Percentiles rank a stretch among this genome's conserved stretches.
Evolutionary conservation across 441 rosid genomes (phyloP).

Genomic region (Populus hybrid): DNA sequence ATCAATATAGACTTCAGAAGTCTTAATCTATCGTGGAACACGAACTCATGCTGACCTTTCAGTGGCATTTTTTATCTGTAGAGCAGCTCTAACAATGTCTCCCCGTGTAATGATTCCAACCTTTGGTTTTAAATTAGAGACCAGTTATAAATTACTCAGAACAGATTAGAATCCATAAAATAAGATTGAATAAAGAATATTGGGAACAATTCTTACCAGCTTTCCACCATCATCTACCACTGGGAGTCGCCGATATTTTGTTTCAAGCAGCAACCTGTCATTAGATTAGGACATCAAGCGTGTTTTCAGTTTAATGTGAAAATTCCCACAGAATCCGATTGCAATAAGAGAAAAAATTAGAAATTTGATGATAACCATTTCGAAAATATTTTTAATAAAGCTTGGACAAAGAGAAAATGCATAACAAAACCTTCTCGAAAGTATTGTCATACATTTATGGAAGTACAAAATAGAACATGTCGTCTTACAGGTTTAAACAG

Average conservation of each 20-base stretch:
- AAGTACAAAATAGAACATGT: not conserved
- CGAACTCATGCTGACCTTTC: conserved; percentile 29
- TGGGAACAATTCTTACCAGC: conserved; percentile 46
- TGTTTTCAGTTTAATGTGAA: not conserved
- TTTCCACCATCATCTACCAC: conserved; percentile 70
- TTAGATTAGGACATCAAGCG: conserved; percentile 1
- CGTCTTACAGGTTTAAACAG: not conserved
- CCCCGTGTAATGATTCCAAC: conserved; percentile 72
- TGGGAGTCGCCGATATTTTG: conserved; percentile 77
- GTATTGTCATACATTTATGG: not conserved
- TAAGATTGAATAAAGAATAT: not conserved
- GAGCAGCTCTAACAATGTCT: conserved; percentile 58
- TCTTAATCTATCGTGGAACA: conserved; percentile 7
- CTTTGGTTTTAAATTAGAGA: conserved; percentile 29
- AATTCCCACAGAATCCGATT: not conserved
- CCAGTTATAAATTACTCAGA: conserved; percentile 3
- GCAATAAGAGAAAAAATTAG: not conserved
- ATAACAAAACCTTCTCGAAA: not conserved
- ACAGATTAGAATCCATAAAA: not conserved
- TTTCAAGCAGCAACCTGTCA: conserved; percentile 76
- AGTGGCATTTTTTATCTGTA: conserved; percentile 49
- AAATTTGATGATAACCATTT: not conserved
- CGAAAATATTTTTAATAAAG: not conserved
- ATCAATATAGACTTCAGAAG: not conserved
- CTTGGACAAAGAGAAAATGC: not conserved